Evolutionary conservation across 345 rosid genomes (phyloP).

Genomic region (Eucalyptus camaldulensis): DNA sequence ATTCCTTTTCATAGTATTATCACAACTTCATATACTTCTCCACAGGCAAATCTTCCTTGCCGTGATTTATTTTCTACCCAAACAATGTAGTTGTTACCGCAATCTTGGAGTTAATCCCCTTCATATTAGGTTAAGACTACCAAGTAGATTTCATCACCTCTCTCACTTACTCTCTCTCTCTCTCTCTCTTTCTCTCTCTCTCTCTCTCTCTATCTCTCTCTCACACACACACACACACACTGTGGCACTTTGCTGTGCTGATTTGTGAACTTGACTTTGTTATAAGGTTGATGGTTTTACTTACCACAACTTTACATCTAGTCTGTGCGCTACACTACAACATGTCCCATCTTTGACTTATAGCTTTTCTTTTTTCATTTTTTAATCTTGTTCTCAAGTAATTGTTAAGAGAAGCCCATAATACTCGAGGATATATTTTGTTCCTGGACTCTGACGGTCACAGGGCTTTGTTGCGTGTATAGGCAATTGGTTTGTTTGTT

Average conservation of each 20-base stretch:
- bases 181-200: neutral
- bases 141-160: neutral
- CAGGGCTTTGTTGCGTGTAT: neutral
- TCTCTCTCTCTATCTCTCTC: neutral
- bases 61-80: neutral
- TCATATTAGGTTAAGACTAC: neutral
- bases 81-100: neutral
- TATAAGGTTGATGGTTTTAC: neutral
- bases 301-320: neutral
- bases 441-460: neutral
- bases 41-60: neutral
- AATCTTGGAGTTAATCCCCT: neutral
- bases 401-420: neutral
- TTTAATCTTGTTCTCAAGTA: neutral
- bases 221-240: neutral
- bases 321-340: neutral
- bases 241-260: neutral
- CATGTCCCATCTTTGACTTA: neutral
- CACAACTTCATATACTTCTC: neutral
- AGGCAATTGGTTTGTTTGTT: neutral
- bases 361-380: rapidly evolving
- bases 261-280: neutral
- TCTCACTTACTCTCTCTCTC: rapidly evolving
- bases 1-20: neutral
- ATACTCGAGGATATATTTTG: neutral